Conservation (phyloP, 1,139 yeast species). For the Yamadazyma atmosphaerica region DNA sequence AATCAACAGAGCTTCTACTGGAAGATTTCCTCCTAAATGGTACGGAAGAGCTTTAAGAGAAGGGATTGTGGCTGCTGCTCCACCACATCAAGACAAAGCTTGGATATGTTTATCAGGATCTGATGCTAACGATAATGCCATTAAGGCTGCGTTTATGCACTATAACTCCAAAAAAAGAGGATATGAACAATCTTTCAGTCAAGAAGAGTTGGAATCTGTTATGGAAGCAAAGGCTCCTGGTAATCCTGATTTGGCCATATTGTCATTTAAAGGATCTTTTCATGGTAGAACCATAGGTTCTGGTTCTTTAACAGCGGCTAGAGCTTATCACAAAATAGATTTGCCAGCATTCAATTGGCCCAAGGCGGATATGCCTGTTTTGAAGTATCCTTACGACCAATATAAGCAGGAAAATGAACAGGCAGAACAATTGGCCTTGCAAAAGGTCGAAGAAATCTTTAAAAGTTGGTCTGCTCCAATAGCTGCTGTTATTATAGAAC, state of each 20-base stretch:
- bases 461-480: constrained; percentile 60
- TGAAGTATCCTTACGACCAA: constrained; percentile 67
- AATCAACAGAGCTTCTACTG: constrained; percentile 76
- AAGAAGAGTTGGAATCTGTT: constrained; percentile 55
- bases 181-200: constrained; percentile 46
- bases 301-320: constrained; percentile 72
- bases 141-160: constrained; percentile 79
- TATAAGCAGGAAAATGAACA: constrained; percentile 51
- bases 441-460: constrained; percentile 45
- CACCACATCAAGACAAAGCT: constrained; percentile 59
- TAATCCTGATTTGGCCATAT: constrained; percentile 65
- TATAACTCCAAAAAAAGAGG: constrained; percentile 62
- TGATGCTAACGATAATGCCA: constrained; percentile 79
- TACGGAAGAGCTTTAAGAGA: constrained; percentile 51
- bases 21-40: constrained; percentile 71
- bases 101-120: constrained; percentile 81
- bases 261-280: constrained; percentile 72
- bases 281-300: constrained; percentile 81
- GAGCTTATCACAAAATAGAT: constrained; percentile 79
- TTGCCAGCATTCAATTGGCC: constrained; percentile 88
- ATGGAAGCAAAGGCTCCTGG: constrained; percentile 73
- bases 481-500: constrained; percentile 74
- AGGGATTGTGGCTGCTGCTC: constrained; percentile 52
- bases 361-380: constrained; percentile 71
- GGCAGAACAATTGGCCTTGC: constrained; percentile 52